Evolutionary conservation across 1,284 basidiomycete species (phyloP).

Genomic region (Pulveroboletus sp.): DNA sequence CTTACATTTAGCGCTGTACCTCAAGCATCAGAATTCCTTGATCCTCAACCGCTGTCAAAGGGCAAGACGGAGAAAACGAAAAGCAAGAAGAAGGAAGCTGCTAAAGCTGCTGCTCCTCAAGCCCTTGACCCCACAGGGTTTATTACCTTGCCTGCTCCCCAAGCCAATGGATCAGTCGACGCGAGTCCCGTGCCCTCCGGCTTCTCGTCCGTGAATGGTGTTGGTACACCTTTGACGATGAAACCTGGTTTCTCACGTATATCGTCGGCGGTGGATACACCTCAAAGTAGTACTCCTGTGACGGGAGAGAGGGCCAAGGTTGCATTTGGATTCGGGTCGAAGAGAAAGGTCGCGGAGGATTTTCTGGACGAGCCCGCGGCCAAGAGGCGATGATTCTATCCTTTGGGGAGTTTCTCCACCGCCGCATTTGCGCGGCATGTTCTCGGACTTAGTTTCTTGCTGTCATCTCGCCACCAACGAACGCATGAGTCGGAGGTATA

Average conservation of each 20-base stretch:
- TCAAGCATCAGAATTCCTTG: conserved; percentile 75
- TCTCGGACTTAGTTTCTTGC: not conserved
- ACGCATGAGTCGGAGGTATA: not conserved
- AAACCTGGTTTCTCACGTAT: conserved; percentile 78
- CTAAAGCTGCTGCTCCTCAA: conserved; percentile 47
- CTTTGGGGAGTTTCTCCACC: not conserved
- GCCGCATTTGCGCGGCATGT: not conserved
- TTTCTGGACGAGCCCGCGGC: conserved; percentile 46
- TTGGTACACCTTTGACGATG: conserved; percentile 61
- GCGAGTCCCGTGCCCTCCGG: conserved; percentile 48
- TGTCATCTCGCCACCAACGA: not conserved
- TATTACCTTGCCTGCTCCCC: conserved; percentile 66
- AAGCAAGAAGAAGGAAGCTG: conserved; percentile 71
- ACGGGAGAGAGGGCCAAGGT: conserved; percentile 68
- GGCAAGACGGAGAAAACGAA: conserved; percentile 78
- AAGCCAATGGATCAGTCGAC: conserved; percentile 41
- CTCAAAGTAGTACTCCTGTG: conserved; percentile 53
- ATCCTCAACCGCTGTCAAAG: conserved; percentile 70
- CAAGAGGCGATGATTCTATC: conserved; percentile 41
- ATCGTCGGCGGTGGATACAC: conserved; percentile 52
- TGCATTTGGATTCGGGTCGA: conserved; percentile 71
- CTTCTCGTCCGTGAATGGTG: conserved; percentile 41
- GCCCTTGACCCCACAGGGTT: conserved; percentile 58
- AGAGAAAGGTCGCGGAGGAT: conserved; percentile 75
- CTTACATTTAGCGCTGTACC: conserved; percentile 65